phyloP scores from a whole-genome alignment of 306 rosid genomes.

The Astragalus glycyphyllos region DNA sequence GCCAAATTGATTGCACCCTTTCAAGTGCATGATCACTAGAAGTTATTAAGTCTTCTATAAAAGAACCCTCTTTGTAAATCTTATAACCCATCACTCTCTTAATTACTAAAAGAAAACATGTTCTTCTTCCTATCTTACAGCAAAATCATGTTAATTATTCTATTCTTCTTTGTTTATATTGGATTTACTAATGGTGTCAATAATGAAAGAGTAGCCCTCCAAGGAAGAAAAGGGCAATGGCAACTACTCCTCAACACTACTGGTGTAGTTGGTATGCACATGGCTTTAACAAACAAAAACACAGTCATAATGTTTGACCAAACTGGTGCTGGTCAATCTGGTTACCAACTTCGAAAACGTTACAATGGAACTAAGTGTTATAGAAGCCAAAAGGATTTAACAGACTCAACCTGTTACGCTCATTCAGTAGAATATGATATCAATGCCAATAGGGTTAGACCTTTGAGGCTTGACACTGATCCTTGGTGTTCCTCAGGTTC shows the following conservation, averaged over 20 bases:
- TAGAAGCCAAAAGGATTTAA: constrained; percentile 16
- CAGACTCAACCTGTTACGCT: constrained; percentile 72
- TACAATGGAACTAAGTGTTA: constrained; percentile 52
- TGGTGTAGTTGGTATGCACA: constrained; percentile 82
- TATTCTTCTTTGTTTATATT: constrained; percentile 40
- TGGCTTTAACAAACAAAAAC: constrained; percentile 65
- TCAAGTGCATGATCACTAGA: constrained; percentile 46
- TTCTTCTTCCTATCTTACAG: constrained; percentile 6
- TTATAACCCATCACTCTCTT: constrained; percentile 11
- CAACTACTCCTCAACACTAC: constrained; percentile 59
- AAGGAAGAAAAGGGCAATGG: constrained; percentile 65
- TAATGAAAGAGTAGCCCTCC: background rate
- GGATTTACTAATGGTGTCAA: constrained; percentile 36
- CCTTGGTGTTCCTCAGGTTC: constrained; percentile 92
- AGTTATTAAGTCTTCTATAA: constrained; percentile 30
- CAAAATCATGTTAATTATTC: constrained; percentile 32
- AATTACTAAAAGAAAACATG: too few species aligned
- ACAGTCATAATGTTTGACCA: constrained; percentile 77
- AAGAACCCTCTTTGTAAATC: constrained; percentile 23
- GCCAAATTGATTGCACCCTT: constrained; percentile 36
- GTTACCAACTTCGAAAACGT: constrained; percentile 57
- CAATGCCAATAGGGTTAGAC: constrained; percentile 55
- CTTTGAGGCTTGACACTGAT: constrained; percentile 64
- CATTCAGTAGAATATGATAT: constrained; percentile 84
- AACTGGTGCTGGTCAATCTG: constrained; percentile 62